Conservation (phyloP, 2,329 filamentous ascomycete genomes). For the Verticillium tricorpus region DNA sequence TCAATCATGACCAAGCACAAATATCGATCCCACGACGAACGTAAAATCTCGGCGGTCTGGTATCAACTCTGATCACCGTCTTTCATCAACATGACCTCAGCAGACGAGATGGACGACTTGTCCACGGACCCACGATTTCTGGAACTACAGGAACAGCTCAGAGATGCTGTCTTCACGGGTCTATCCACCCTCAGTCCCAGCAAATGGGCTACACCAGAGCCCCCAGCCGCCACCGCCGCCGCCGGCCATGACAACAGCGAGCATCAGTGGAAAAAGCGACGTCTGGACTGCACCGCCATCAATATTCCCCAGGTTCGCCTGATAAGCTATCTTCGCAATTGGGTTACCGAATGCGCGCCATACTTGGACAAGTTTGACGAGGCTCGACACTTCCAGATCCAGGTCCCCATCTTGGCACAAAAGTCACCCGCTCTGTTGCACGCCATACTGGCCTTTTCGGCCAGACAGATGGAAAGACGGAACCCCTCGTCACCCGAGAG, state of each 20-base stretch:
- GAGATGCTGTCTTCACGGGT: slow-evolving; percentile 33
- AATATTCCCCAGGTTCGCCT: slow-evolving; percentile 20
- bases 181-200: slow-evolving; percentile 19
- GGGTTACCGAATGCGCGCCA: slow-evolving; percentile 45
- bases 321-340: slow-evolving; percentile 38
- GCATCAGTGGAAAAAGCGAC: slow-evolving; percentile 7
- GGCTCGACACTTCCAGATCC: slow-evolving; percentile 45
- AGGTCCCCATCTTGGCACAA: slow-evolving; percentile 44
- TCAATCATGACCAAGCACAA: background rate
- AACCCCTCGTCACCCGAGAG: slow-evolving; percentile 26
- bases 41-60: background rate
- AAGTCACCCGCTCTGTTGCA: slow-evolving; percentile 39
- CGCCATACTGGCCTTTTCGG: slow-evolving; percentile 48
- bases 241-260: background rate
- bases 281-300: slow-evolving; percentile 20
- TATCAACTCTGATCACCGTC: background rate
- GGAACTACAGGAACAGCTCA: slow-evolving; percentile 38
- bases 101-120: slow-evolving; percentile 24
- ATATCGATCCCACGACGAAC: background rate
- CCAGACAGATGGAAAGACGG: slow-evolving; percentile 34
- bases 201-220: slow-evolving; percentile 22
- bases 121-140: slow-evolving; percentile 34
- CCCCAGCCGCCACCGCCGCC: background rate
- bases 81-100: slow-evolving; percentile 6
- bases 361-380: slow-evolving; percentile 52